Conservation (phyloP, 2,329 filamentous ascomycete genomes). For the Diaporthe sp. region DNA sequence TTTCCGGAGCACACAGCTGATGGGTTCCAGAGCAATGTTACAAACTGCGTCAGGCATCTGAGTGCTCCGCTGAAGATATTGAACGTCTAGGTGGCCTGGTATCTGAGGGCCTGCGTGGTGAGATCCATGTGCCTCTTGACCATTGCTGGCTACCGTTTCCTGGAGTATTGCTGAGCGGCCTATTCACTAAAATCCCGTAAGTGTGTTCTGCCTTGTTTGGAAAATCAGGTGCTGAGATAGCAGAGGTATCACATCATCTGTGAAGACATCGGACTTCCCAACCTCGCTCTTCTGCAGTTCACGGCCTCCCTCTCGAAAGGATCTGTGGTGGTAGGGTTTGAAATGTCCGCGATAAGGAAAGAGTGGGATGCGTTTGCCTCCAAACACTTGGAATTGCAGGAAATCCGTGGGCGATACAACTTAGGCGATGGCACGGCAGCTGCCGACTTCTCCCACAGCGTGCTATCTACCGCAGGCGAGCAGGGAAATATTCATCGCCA, state of each 20-base stretch:
- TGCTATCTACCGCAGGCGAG: neutral
- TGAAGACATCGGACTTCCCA: neutral
- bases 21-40: neutral
- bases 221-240: neutral
- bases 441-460: neutral
- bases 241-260: neutral
- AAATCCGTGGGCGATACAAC: neutral
- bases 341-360: neutral
- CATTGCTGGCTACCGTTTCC: neutral
- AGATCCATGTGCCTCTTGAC: neutral
- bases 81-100: neutral
- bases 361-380: neutral
- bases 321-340: neutral
- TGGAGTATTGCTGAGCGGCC: neutral
- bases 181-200: neutral
- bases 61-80: neutral
- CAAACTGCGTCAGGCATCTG: neutral
- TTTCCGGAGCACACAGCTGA: neutral
- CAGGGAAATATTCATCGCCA: too few relatives aligned
- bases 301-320: neutral
- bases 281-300: neutral
- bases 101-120: neutral
- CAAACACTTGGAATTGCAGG: neutral
- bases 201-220: neutral
- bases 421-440: neutral